Percentiles rank a stretch among this genome's conserved stretches.
Evolutionary conservation across 2,329 filamentous ascomycete genomes (phyloP).

Genomic region (Fusarium nanum): DNA sequence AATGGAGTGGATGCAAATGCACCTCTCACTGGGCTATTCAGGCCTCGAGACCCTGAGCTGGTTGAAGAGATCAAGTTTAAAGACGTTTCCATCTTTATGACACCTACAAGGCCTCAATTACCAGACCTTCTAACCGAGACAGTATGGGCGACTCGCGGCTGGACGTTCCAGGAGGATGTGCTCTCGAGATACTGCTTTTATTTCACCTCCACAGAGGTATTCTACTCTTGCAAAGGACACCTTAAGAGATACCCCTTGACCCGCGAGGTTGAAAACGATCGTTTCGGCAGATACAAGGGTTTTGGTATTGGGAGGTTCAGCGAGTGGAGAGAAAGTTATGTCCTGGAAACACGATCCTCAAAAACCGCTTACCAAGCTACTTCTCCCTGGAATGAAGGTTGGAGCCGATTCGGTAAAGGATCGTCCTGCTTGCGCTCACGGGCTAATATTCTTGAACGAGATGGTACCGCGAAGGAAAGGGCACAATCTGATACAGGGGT

Average conservation of each 20-base stretch:
- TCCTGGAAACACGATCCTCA: background rate
- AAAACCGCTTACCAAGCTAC: background rate
- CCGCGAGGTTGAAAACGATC: background rate
- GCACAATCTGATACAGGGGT: accelerated
- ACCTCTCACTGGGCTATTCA: background rate
- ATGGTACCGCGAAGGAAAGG: background rate
- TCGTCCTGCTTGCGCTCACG: background rate
- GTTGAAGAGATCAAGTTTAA: background rate
- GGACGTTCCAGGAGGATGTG: background rate
- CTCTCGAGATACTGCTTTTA: background rate
- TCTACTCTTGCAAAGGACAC: background rate
- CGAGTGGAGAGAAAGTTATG: background rate
- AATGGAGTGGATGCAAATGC: background rate
- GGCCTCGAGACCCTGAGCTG: background rate
- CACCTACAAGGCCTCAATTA: background rate
- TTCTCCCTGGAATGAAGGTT: background rate
- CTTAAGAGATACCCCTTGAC: background rate
- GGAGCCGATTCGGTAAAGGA: background rate
- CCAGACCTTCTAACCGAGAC: background rate
- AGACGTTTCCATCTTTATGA: background rate
- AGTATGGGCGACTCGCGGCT: background rate
- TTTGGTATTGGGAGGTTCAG: background rate
- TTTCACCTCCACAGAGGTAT: background rate
- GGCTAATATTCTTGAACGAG: accelerated
- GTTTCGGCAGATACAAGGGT: too few relatives aligned